Conservation (phyloP, 768 basidiomycete species). For the Lentinula boryana region DNA sequence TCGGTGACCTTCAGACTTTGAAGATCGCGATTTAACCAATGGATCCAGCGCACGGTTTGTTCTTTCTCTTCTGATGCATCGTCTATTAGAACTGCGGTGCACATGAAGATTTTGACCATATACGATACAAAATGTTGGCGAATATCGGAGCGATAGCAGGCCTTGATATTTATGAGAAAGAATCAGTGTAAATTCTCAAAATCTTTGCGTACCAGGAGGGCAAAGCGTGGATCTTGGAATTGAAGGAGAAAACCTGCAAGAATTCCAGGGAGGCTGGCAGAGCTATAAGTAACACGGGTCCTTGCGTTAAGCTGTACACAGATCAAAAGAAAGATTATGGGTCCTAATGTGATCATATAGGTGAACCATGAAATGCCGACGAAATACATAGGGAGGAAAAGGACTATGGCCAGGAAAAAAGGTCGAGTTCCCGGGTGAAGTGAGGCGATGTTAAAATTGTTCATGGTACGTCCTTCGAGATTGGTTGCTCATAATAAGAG, state of each 20-base stretch:
- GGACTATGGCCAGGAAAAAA: neutral
- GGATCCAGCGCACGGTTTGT: constrained; percentile 10
- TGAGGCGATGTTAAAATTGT: neutral
- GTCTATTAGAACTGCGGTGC: neutral
- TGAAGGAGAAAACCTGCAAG: neutral
- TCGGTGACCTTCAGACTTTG: constrained; percentile 6
- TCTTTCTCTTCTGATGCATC: constrained; percentile 13
- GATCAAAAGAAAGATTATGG: neutral
- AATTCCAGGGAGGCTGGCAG: neutral
- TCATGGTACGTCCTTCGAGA: neutral
- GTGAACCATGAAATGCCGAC: neutral
- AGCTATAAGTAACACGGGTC: neutral
- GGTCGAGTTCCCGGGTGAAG: neutral
- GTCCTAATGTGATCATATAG: too few species aligned
- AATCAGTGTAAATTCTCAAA: too few species aligned
- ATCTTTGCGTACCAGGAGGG: neutral
- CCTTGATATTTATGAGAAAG: too few species aligned
- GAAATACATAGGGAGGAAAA: neutral
- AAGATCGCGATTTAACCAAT: constrained; percentile 9
- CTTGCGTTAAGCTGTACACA: neutral
- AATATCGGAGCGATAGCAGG: too few species aligned
- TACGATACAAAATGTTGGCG: too few species aligned
- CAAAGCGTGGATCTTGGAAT: neutral
- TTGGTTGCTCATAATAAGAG: too few species aligned
- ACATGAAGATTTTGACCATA: too few species aligned